A percentile compares a stretch with the other conserved stretches of the same genome.
phyloP scores from a whole-genome alignment of 2,329 filamentous ascomycete species.

The Pestalotiopsis sp. region DNA sequence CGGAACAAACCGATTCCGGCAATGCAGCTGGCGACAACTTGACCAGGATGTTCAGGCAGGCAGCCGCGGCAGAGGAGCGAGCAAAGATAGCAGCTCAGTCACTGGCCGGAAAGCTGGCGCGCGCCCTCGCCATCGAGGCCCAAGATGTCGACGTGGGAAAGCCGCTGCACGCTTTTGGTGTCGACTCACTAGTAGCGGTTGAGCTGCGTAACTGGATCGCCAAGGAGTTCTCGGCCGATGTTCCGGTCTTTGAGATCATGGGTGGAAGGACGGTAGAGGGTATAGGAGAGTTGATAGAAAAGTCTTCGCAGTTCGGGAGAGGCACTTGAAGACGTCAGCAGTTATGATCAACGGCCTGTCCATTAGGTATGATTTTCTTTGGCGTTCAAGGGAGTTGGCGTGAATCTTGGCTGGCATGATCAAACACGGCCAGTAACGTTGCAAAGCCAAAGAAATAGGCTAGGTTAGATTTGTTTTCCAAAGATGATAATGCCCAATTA shows the following conservation, averaged over 20 bases:
- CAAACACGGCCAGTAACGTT: background rate
- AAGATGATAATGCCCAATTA: background rate
- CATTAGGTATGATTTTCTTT: background rate
- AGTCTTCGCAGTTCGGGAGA: background rate
- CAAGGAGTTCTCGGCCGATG: background rate
- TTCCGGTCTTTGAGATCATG: slow-evolving; percentile 8
- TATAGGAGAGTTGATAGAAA: background rate
- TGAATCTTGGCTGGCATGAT: background rate
- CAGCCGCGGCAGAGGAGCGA: background rate
- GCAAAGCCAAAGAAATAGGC: background rate
- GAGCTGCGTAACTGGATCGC: slow-evolving; percentile 31
- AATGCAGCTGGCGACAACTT: background rate
- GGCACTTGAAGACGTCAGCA: background rate
- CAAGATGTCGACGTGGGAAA: slow-evolving; percentile 22
- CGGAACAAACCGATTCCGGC: background rate
- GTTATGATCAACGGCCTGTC: too few relatives aligned
- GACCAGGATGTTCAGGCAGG: background rate
- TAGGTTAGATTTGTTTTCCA: background rate
- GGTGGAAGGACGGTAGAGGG: background rate
- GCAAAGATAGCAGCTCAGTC: slow-evolving; percentile 12
- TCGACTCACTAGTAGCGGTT: slow-evolving; percentile 31
- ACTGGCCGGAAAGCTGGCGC: slow-evolving; percentile 19
- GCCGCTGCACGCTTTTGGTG: slow-evolving; percentile 26
- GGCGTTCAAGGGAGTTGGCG: background rate
- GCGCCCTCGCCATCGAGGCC: slow-evolving; percentile 17